A percentile compares a stretch with the other conserved stretches of the same genome.
Conservation (phyloP, 2,329 filamentous ascomycete genomes). For the Macrophomina tecta region DNA sequence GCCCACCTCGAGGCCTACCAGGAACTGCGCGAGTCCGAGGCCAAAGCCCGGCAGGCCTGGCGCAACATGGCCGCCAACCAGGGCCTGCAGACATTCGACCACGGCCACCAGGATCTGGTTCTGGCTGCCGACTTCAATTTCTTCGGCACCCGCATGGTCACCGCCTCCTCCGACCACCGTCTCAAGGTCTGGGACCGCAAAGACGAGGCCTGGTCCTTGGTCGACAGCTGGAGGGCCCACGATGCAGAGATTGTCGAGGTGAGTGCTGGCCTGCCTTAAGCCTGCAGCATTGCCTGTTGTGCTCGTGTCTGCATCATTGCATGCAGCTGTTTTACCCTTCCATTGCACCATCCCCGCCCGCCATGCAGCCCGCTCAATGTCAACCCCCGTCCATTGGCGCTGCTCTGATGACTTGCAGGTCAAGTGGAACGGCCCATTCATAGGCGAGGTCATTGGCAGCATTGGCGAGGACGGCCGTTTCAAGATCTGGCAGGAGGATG, state of each 20-base stretch:
- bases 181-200: constrained; percentile 90
- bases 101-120: constrained; percentile 80
- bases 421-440: constrained; percentile 90
- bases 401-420: constrained; percentile 59
- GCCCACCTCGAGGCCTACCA: constrained; percentile 17
- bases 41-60: constrained; percentile 38
- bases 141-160: constrained; percentile 90
- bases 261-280: constrained; percentile 39
- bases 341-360: neutral
- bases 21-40: constrained; percentile 26
- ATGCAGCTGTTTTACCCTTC: constrained; percentile 28
- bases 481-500: constrained; percentile 92
- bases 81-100: constrained; percentile 65
- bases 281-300: neutral
- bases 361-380: constrained; percentile 8
- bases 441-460: constrained; percentile 86
- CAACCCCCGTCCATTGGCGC: neutral
- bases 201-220: constrained; percentile 75
- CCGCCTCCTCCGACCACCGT: constrained; percentile 88
- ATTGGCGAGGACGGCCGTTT: constrained; percentile 89
- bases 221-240: constrained; percentile 89
- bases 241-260: constrained; percentile 90
- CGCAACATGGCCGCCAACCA: constrained; percentile 44
- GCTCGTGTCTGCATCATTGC: constrained; percentile 31
- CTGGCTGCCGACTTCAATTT: constrained; percentile 88